Base-by-base conservation (phyloP, 768 basidiomycete species). In the Lepiota subincarnata region DNA sequence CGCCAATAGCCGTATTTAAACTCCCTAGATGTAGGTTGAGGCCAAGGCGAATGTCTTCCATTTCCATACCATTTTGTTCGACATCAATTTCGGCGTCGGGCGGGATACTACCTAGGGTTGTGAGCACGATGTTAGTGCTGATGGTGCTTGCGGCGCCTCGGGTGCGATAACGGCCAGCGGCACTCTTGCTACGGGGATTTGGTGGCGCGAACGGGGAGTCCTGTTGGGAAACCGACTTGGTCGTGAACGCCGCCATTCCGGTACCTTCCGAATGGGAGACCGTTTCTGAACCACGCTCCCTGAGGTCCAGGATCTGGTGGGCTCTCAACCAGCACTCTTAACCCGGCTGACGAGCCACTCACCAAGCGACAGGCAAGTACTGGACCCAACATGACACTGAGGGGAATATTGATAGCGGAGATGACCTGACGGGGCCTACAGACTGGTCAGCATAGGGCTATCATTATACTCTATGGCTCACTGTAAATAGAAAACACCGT, bases 401-500 rank as follows among this genome's bases (percentile, higher is more conserved):
- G 73, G 8, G 89, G 89, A 59, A 91, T 91, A 60, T 88, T 88
- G 63, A 91, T 84, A 14, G 89, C 89, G 19, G 88, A 89, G 58
- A 90, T 89, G 18, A 80, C 85, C 68, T 89, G 87, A 53, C 84
- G 86, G 46, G 87, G 88, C 73, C 87, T 90, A 31, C 48, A 59
- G 58, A 46, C 58, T 46, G 22, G 31, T 57, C 38, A 54, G 47
- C 50, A 50, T 48, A 42, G 34, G 16, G n/a, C 24, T 10, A 31
- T 28, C 13, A 35, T 22, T 50, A 40, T 22, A 12, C 18, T 14
- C 26, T 47, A 8, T 31, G 13, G 52, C 84, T 58, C 59, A 88
- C 87, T 90, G 89, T n/a, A 91, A 78, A 66, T 90, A 91, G 66
- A 90, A 90, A 34, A 90, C 84, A 39, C 89, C 89, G 58, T 91